Conservation (phyloP, 192 early-diverging fungal species). For the Coemansia sp. region DNA sequence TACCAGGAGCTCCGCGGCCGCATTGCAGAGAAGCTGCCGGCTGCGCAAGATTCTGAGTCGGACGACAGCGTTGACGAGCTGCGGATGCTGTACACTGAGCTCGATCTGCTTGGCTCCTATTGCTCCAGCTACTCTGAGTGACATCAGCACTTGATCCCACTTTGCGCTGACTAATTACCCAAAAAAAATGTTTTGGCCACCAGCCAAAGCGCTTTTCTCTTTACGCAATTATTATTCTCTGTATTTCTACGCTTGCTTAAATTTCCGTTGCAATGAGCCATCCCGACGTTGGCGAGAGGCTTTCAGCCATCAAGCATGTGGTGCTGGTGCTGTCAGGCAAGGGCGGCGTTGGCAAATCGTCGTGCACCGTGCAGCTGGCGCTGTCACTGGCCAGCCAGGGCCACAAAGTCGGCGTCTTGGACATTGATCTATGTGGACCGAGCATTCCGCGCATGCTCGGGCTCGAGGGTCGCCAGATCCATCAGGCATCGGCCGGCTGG, state of each 20-base stretch:
- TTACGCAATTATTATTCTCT: background rate
- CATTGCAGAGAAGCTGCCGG: background rate
- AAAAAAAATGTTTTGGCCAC: background rate
- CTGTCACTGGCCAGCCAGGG: constrained; percentile 60
- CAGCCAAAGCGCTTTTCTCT: background rate
- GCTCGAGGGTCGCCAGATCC: constrained; percentile 79
- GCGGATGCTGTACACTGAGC: constrained; percentile 15
- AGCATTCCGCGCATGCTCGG: constrained; percentile 96
- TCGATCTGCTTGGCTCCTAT: constrained; percentile 24
- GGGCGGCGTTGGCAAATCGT: constrained; percentile 97
- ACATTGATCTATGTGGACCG: constrained; percentile 97
- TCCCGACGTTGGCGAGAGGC: constrained; percentile 36
- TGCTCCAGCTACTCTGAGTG: no score
- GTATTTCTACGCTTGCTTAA: background rate
- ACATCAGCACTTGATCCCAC: no score
- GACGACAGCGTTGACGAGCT: background rate
- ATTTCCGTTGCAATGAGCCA: constrained; percentile 20
- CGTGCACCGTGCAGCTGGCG: constrained; percentile 85
- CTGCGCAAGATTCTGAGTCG: background rate
- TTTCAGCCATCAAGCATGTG: constrained; percentile 70
- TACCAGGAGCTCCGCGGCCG: background rate
- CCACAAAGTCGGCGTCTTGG: constrained; percentile 81
- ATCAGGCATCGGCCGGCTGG: constrained; percentile 88
- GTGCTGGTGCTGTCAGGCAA: constrained; percentile 96
- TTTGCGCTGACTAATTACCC: no score